Base-by-base conservation (phyloP, 2,329 filamentous ascomycete species). In the Botrytis galanthina region DNA sequence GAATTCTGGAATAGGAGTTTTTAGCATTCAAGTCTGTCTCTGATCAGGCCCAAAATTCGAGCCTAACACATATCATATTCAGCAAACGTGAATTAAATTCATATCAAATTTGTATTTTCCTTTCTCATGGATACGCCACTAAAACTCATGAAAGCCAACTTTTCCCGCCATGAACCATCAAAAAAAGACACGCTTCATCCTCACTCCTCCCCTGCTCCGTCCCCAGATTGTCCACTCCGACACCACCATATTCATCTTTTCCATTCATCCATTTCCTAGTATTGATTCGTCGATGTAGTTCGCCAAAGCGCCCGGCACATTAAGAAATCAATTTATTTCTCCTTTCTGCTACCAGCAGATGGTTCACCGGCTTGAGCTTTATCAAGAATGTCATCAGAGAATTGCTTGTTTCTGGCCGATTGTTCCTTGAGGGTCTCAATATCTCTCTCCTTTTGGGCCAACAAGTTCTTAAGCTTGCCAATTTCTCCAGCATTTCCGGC, bases 401-500 rank as follows among this genome's bases (percentile, higher is more conserved):
- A 69, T 6, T 69, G 48, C 66, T 69, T 99, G 96, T 88, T 97
- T 69, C 66, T 57, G 14, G 66, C 66, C 16, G 66, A 57, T 67
- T 72, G 70, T 32, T 35, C 61, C 46, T 72, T 67, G 60, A 72
- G 70, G 22, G 61, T 72, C 84, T 92, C 89, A 78, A 98, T 89
- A 80, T 98, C 94, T 77, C 88, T 88, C 77, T 98, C 92, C 86
- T 94, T 95, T 83, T 89, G 87, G 75, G 84, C 88, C 71, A 93
- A 83, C 81, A 92, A 84, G 82, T 91, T 86, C 84, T 86, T 90
- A 75, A 95, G 87, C 73, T 84, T 83, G 71, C 87, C 88, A 76
- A 98, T 89, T 85, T 97, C 92, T 75, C 91, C 93, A 74, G 92
- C 87, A 80, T 92, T 89, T 74, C 93, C 93, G 71, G 91, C 89